A percentile compares a stretch with the other conserved stretches of the same genome.
Evolutionary conservation across 2,329 filamentous ascomycete genomes (phyloP).

Genomic region (Pestalotiopsis sp.): DNA sequence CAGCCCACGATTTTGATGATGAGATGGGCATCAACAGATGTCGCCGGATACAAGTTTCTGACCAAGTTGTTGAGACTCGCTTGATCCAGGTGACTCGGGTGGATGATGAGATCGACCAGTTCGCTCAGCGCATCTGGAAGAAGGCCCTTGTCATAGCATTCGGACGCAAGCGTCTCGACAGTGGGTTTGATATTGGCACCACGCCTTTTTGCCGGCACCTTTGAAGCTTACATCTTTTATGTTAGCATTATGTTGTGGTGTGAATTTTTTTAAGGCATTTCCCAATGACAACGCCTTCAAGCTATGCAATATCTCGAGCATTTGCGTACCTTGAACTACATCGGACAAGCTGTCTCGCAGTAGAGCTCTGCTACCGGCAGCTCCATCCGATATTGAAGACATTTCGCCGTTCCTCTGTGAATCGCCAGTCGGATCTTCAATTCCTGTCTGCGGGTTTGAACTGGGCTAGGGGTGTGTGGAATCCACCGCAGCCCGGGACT

Average conservation of each 20-base stretch:
- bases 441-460: background rate
- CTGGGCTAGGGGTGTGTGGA: background rate
- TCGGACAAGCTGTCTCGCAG: constrained; percentile 9
- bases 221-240: constrained; percentile 48
- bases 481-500: background rate
- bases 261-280: no score
- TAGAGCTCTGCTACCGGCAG: background rate
- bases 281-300: background rate
- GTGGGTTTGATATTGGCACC: constrained; percentile 62
- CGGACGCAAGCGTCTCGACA: constrained; percentile 64
- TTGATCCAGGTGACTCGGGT: constrained; percentile 74
- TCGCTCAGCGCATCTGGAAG: constrained; percentile 60
- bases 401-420: background rate
- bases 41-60: constrained; percentile 76
- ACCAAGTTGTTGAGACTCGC: constrained; percentile 70
- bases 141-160: constrained; percentile 71
- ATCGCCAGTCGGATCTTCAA: background rate
- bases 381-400: background rate
- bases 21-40: constrained; percentile 60
- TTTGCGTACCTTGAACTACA: constrained; percentile 9
- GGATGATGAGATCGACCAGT: constrained; percentile 69
- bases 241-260: background rate
- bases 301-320: constrained; percentile 14
- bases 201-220: constrained; percentile 68
- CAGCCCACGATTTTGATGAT: constrained; percentile 70